Conservation (phyloP, 495 filamentous ascomycete genomes). For the Mycothermus thermophilus region DNA sequence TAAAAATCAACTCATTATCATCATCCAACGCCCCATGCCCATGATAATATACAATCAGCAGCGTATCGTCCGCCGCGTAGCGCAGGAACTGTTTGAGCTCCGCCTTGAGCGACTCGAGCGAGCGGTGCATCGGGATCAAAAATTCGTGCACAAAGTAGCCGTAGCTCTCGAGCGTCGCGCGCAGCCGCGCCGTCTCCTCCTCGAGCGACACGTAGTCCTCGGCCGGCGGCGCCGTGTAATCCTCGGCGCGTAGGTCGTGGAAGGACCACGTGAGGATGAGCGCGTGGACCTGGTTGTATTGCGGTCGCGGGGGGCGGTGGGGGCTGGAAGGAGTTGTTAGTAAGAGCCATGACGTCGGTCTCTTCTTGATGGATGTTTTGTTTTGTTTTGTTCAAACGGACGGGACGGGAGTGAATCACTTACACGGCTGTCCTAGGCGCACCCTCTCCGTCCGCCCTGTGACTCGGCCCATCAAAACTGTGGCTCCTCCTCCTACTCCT, state of each 20-base stretch:
- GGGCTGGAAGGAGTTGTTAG: constrained; percentile 5
- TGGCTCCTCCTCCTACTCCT: constrained; percentile 2
- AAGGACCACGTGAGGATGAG: constrained; percentile 22
- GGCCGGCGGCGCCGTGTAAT: constrained; percentile 14
- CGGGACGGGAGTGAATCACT: constrained; percentile 1
- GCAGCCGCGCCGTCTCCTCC: constrained; percentile 19
- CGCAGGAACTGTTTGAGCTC: constrained; percentile 13
- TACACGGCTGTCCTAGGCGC: too few species aligned
- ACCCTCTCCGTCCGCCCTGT: background rate
- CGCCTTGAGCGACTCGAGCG: constrained; percentile 6
- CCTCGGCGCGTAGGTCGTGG: constrained; percentile 16
- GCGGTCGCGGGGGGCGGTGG: constrained; percentile 2
- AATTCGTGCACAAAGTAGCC: constrained; percentile 18
- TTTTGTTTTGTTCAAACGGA: too few species aligned
- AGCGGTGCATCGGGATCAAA: constrained; percentile 17
- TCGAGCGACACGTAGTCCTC: constrained; percentile 19
- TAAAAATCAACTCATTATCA: constrained; percentile 22
- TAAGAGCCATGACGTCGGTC: too few species aligned
- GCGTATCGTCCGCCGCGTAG: constrained; percentile 15
- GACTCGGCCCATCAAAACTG: constrained; percentile 4
- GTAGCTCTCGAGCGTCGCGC: constrained; percentile 14
- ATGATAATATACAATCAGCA: constrained; percentile 23
- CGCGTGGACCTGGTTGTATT: constrained; percentile 17
- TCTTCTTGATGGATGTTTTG: too few species aligned
- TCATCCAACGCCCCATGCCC: constrained; percentile 21